Evolutionary conservation across 106 monocot genomes (phyloP).

Genomic region (Amphibolis antarctica): DNA sequence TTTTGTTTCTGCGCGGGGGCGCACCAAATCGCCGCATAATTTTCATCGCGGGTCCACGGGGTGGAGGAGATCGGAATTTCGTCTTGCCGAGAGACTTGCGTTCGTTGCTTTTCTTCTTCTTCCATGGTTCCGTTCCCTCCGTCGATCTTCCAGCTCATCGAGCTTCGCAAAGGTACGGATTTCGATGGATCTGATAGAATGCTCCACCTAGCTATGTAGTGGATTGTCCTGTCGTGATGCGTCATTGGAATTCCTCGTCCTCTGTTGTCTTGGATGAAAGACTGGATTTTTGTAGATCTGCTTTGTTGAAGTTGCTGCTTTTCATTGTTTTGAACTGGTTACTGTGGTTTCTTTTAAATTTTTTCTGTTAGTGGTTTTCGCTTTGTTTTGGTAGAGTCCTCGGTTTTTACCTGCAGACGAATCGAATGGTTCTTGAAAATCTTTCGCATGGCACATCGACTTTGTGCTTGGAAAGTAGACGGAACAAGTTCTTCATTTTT

Average conservation of each 20-base stretch:
- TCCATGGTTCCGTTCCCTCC: background rate
- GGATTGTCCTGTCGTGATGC: background rate
- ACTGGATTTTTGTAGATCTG: background rate
- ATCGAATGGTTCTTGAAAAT: too few species aligned
- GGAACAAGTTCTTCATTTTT: too few species aligned
- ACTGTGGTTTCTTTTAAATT: too few species aligned
- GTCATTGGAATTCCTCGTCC: background rate
- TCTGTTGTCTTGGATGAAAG: background rate
- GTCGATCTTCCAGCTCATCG: background rate
- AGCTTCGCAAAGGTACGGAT: background rate
- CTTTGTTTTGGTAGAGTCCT: background rate
- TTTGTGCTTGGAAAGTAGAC: too few species aligned
- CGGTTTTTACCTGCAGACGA: too few species aligned
- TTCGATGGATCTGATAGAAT: background rate
- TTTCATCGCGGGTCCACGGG: background rate
- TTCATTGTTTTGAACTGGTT: too few species aligned
- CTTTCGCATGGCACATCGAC: too few species aligned
- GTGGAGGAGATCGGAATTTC: too few species aligned
- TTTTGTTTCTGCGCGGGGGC: background rate
- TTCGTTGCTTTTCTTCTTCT: background rate
- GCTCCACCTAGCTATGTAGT: too few species aligned
- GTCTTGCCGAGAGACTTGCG: background rate
- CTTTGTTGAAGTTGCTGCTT: too few species aligned
- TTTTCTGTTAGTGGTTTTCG: background rate
- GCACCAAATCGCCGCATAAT: background rate